Percentiles rank a stretch among this genome's conserved stretches.
Conservation (phyloP, 2,329 filamentous ascomycete genomes). For the Hymenoscyphus scutula region DNA sequence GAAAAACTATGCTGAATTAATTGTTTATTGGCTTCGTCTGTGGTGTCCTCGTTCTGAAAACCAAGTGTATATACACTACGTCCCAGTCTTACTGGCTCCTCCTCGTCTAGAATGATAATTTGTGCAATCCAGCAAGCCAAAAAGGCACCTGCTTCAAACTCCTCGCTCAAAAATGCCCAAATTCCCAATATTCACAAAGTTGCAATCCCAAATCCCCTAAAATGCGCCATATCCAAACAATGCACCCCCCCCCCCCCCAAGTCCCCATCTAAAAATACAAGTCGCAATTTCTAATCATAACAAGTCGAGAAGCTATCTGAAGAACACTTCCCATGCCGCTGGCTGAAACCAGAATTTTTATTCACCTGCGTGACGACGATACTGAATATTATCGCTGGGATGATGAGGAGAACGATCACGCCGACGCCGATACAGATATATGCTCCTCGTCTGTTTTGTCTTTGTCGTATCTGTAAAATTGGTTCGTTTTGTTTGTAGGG, state of each 20-base stretch:
- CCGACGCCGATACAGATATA: background rate
- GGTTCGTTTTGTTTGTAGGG: conserved; percentile 1
- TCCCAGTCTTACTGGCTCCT: background rate
- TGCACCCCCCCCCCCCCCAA: background rate
- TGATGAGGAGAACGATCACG: background rate
- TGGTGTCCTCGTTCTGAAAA: background rate
- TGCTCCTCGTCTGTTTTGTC: background rate
- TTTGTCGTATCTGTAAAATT: background rate
- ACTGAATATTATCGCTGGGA: conserved; percentile 5
- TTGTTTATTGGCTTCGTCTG: no score
- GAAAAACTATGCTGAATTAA: no score
- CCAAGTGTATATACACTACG: background rate
- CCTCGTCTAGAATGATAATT: background rate
- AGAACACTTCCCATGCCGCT: background rate
- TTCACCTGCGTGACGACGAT: conserved; percentile 2
- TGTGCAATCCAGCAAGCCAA: background rate
- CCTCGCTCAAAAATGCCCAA: background rate
- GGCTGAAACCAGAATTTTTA: background rate
- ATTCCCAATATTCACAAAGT: background rate
- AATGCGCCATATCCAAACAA: background rate
- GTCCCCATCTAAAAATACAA: background rate
- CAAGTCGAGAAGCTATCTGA: background rate
- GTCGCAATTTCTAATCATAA: background rate
- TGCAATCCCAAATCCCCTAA: background rate
- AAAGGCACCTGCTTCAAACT: background rate